A percentile compares a stretch with the other conserved stretches of the same genome.
Conservation (phyloP, 2,329 filamentous ascomycete genomes). For the Fusarium pseudocircinatum region DNA sequence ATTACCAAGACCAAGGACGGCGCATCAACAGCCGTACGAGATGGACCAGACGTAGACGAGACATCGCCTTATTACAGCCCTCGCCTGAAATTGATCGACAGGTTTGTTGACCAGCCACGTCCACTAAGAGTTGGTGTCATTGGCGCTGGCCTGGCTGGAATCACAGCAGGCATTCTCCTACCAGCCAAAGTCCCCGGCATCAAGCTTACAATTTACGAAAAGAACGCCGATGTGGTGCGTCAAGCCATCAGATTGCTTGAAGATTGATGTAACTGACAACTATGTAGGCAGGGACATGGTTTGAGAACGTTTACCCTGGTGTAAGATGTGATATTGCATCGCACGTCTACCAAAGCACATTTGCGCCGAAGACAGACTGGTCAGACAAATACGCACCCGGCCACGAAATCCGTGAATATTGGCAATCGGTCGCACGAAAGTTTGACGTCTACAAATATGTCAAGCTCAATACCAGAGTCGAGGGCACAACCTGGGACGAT, state of each 20-base stretch:
- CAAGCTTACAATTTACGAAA: conserved; percentile 72
- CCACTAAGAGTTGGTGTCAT: conserved; percentile 49
- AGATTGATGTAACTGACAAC: neutral
- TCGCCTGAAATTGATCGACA: conserved; percentile 42
- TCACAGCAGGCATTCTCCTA: conserved; percentile 70
- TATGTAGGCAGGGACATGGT: conserved; percentile 61
- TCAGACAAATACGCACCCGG: conserved; percentile 73
- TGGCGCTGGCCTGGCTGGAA: conserved; percentile 50
- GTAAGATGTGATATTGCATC: conserved; percentile 75
- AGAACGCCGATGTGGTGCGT: conserved; percentile 72
- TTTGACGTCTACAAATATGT: conserved; percentile 70
- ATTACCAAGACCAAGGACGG: neutral
- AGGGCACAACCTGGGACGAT: conserved; percentile 65
- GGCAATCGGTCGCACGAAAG: conserved; percentile 69
- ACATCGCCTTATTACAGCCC: conserved; percentile 36
- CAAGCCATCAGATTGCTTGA: rapidly evolving
- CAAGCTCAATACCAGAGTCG: conserved; percentile 65
- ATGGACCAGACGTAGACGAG: conserved; percentile 29
- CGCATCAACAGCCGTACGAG: neutral
- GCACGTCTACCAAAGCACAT: conserved; percentile 76
- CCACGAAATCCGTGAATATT: conserved; percentile 73
- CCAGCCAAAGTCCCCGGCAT: conserved; percentile 75
- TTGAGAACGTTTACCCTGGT: conserved; percentile 69
- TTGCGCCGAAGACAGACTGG: conserved; percentile 75
- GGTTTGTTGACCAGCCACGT: conserved; percentile 49